phyloP scores from a whole-genome alignment of 2,329 filamentous ascomycete genomes.

The Grosmannia clavigera region DNA sequence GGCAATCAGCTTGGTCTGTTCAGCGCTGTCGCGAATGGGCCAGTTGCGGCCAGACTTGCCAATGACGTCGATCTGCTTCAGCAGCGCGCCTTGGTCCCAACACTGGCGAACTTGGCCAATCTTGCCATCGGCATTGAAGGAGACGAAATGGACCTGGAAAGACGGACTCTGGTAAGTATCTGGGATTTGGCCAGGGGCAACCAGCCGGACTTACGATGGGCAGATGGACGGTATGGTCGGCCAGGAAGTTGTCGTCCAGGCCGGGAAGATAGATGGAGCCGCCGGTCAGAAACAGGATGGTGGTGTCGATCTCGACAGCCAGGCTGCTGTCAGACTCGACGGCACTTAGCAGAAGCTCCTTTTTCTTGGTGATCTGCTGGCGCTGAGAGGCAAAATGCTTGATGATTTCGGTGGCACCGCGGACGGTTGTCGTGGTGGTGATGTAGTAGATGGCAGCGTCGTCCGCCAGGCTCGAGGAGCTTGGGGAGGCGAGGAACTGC shows the following conservation, averaged over 20 bases:
- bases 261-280: slow-evolving; percentile 81
- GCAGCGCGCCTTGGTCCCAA: slow-evolving; percentile 89
- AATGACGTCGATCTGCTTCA: slow-evolving; percentile 91
- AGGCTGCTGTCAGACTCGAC: slow-evolving; percentile 61
- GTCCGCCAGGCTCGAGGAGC: slow-evolving; percentile 47
- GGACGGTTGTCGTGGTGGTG: slow-evolving; percentile 67
- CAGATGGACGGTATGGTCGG: slow-evolving; percentile 67
- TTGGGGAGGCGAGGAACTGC: slow-evolving; percentile 59
- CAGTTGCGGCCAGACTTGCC: slow-evolving; percentile 83
- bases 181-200: background rate
- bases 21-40: slow-evolving; percentile 80
- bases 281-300: slow-evolving; percentile 65
- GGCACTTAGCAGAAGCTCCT: slow-evolving; percentile 60
- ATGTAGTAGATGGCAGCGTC: slow-evolving; percentile 75
- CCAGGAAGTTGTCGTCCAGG: slow-evolving; percentile 87
- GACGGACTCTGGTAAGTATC: slow-evolving; percentile 1
- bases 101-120: slow-evolving; percentile 79
- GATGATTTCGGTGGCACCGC: slow-evolving; percentile 61
- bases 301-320: slow-evolving; percentile 69
- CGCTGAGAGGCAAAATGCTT: slow-evolving; percentile 65
- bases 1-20: slow-evolving; percentile 68
- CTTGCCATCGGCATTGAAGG: slow-evolving; percentile 63
- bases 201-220: slow-evolving; percentile 54
- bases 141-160: slow-evolving; percentile 69
- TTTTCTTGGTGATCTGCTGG: slow-evolving; percentile 70